Evolutionary conservation across 148 eudicot genomes (phyloP).

Genomic region (Rhododendron ovatum): DNA sequence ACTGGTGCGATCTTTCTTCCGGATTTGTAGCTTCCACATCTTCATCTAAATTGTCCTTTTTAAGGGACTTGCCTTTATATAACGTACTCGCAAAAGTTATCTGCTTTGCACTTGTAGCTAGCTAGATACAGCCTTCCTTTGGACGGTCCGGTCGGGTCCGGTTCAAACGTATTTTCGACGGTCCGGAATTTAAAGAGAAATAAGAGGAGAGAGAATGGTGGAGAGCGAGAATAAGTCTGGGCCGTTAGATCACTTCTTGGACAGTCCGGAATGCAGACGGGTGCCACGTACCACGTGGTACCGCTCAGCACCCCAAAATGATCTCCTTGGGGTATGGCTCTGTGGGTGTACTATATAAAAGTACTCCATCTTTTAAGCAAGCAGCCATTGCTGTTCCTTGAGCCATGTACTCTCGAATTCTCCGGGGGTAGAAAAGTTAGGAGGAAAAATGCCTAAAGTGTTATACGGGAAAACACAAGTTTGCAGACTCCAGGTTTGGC

Average conservation of each 20-base stretch:
- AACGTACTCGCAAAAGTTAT: no score
- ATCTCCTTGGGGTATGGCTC: neutral
- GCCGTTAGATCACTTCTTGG: no score
- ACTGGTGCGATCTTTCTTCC: neutral
- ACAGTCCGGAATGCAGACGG: no score
- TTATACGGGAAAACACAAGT: neutral
- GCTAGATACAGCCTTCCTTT: no score
- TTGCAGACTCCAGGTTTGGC: neutral
- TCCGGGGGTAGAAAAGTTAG: neutral
- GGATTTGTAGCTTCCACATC: neutral
- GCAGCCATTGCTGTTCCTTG: neutral
- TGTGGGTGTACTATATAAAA: neutral
- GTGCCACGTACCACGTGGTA: no score
- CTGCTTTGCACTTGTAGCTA: no score
- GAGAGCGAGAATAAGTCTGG: no score
- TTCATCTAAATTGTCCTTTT: neutral
- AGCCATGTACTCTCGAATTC: neutral
- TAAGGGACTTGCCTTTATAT: neutral
- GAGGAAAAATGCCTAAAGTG: neutral
- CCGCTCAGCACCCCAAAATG: no score
- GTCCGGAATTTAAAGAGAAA: no score
- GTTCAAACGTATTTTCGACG: no score
- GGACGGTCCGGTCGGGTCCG: no score
- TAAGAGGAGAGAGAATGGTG: no score
- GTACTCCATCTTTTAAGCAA: neutral